Evolutionary conservation across 768 basidiomycete genomes (phyloP), one percentile per base, ranked within the genome.

Genomic region (Gloeostereum incarnatum): DNA sequence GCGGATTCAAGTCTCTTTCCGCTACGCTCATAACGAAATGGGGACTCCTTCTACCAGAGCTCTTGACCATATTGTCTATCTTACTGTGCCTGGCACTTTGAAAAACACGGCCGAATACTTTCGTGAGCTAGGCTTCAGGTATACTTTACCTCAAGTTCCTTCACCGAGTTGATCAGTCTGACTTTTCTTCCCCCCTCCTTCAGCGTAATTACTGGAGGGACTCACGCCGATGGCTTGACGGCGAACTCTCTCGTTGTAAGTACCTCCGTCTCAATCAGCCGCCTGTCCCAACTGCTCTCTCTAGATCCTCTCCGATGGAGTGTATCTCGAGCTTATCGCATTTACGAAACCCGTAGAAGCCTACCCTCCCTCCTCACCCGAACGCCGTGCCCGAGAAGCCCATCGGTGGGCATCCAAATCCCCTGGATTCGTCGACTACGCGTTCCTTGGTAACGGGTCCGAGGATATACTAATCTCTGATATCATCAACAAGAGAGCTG

Each of bases 21-120:
- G n/a, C n/a, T n/a, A n/a, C n/a, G n/a, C n/a, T n/a, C n/a, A n/a
- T n/a, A n/a, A n/a, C n/a, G n/a, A n/a, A n/a, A n/a, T n/a, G n/a
- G n/a, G n/a, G n/a, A n/a, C n/a, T n/a, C n/a, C n/a, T n/a, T n/a
- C n/a, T n/a, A n/a, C n/a, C n/a, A n/a, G n/a, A n/a, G n/a, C n/a
- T n/a, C n/a, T 84, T 8, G 83, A 86, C 45, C 83, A 86, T 45
- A 73, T 86, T 40, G 69, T 86, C 1, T 75, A 84, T 51, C 61
- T 86, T n/a, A 77, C 77, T 0, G 74, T 81, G 0, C 76, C 81
- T 1, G 78, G 71, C 0, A 63, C 73, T 0, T 61, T 84, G 7
- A 51, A 64, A 14, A 54, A 68, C 23, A 67, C 64, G 16, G 61
- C 73, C 1, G 52, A 67, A 16, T 68, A 73, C 32, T 84, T 81